Conservation (phyloP, 139 green algal species). For the Mychonastes homosphaera region DNA sequence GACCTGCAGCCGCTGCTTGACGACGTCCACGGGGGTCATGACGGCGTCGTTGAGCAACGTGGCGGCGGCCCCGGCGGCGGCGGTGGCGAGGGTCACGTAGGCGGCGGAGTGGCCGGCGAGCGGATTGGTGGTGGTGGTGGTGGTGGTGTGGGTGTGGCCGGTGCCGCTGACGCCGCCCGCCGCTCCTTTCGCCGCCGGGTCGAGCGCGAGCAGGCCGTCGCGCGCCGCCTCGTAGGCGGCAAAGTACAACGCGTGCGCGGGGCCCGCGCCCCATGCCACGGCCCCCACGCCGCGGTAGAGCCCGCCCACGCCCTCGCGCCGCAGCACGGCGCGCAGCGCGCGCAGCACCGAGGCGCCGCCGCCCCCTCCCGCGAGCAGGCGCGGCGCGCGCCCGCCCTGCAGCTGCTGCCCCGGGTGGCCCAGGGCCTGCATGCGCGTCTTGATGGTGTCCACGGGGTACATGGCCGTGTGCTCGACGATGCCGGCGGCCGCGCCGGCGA, state of each 20-base stretch:
- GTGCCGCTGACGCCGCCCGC: no score
- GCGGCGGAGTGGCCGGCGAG: no score
- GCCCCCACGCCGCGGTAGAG: constrained; percentile 73
- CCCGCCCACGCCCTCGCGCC: constrained; percentile 56
- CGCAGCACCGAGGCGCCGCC: constrained; percentile 26
- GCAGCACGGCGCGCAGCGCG: constrained; percentile 48
- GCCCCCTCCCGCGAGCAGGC: no score
- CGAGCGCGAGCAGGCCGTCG: no score
- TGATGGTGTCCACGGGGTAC: constrained; percentile 96
- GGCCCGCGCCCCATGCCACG: constrained; percentile 59
- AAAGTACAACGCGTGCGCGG: constrained; percentile 94
- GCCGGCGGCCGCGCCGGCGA: constrained; percentile 75
- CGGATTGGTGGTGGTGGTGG: no score
- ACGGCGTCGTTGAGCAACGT: constrained; percentile 77
- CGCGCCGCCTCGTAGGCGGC: constrained; percentile 78
- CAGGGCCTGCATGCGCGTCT: constrained; percentile 92
- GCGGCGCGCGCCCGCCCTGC: not conserved
- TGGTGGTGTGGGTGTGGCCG: no score
- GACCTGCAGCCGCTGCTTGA: constrained; percentile 88
- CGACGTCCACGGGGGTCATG: constrained; percentile 78
- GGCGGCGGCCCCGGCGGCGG: constrained; percentile 38
- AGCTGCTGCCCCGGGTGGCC: constrained; percentile 73
- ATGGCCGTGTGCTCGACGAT: constrained; percentile 91
- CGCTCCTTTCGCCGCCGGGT: constrained; percentile 36
- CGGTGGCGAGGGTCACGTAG: no score